Conservation (phyloP, 202 grass and related monocot genomes). For the Zoysia matrella region DNA sequence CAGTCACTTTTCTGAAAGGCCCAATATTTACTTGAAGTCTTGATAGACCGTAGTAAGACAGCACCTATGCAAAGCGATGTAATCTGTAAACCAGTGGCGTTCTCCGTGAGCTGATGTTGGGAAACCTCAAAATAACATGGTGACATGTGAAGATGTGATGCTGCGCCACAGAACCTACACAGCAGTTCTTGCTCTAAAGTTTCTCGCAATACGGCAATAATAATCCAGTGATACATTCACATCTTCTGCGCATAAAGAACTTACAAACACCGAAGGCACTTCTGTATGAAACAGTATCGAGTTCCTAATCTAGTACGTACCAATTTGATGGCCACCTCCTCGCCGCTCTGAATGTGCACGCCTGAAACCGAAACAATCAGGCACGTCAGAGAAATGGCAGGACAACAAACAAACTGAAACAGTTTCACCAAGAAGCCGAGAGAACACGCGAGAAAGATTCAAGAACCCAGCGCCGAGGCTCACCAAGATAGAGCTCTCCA, state of each 20-base stretch:
- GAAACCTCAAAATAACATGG: background rate
- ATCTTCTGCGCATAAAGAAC: background rate
- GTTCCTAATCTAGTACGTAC: constrained; percentile 47
- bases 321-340: constrained; percentile 96
- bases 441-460: constrained; percentile 3
- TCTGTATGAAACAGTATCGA: background rate
- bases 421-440: background rate
- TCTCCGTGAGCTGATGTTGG: background rate
- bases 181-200: background rate
- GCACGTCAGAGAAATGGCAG: constrained; percentile 3
- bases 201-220: background rate
- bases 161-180: background rate
- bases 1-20: background rate
- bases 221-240: background rate
- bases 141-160: background rate
- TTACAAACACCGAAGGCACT: constrained; percentile 11
- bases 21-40: background rate
- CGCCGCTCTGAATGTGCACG: constrained; percentile 79
- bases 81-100: background rate
- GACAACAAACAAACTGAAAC: background rate
- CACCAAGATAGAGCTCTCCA: constrained; percentile 95
- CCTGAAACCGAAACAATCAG: constrained; percentile 49
- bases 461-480: constrained; percentile 1
- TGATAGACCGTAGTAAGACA: background rate
- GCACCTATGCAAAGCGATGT: background rate